These are phyloP conservation scores for Neonectria magnoliae DNA, from an alignment of 2,329 filamentous ascomycete genomes.

Conservation along the genomic window DNA sequence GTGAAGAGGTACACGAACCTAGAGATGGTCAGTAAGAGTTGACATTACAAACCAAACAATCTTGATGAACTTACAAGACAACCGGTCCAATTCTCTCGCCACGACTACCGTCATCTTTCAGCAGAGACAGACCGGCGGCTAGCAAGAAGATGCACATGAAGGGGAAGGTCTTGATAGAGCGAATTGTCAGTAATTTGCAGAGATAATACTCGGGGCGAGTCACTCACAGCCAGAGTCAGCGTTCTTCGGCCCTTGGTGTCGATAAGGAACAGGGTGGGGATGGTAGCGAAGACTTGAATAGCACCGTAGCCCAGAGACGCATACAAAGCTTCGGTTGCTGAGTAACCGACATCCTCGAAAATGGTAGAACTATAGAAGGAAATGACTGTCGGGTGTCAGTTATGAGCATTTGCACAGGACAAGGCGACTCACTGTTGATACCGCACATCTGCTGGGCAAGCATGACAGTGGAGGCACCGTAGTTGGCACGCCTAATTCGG, in stretches of 20 bases:
- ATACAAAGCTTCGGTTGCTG: constrained; percentile 41
- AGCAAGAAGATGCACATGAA: constrained; percentile 47
- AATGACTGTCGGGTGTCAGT: constrained; percentile 35
- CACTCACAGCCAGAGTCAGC: constrained; percentile 34
- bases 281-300: constrained; percentile 46
- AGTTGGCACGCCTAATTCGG: constrained; percentile 74
- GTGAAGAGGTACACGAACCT: constrained; percentile 51
- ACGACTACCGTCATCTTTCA: constrained; percentile 36
- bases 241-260: constrained; percentile 40
- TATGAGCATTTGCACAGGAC: fast-evolving
- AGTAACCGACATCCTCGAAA: constrained; percentile 40
- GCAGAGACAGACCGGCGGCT: constrained; percentile 46
- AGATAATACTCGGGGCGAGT: fast-evolving
- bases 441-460: constrained; percentile 67
- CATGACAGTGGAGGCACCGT: constrained; percentile 83
- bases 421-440: constrained; percentile 36
- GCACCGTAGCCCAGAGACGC: constrained; percentile 47
- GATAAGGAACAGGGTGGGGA: constrained; percentile 42
- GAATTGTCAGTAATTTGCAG: background rate
- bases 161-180: constrained; percentile 44
- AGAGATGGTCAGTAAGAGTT: background rate
- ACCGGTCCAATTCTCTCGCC: constrained; percentile 44
- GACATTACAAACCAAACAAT: background rate
- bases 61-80: constrained; percentile 31
- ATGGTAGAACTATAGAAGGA: constrained; percentile 45